These are phyloP conservation scores for Moesziomyces aphidis DNA, from an alignment of 1,284 basidiomycete species.

Conservation along the genomic window DNA sequence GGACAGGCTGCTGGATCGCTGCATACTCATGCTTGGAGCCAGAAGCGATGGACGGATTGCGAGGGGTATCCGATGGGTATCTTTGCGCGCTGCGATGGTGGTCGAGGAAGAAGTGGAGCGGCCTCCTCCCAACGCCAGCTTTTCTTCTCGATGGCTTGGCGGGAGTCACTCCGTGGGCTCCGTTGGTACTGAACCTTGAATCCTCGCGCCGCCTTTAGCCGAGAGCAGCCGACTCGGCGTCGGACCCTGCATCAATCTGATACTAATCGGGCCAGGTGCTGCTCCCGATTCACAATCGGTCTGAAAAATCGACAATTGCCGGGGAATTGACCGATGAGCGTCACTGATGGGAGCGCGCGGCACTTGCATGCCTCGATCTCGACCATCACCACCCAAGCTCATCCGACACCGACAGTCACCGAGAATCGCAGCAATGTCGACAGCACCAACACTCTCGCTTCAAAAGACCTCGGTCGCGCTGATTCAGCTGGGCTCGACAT, in stretches of 20 bases:
- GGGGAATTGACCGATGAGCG: slow-evolving; percentile 12
- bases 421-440: slow-evolving; percentile 25
- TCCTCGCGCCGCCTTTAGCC: not conserved
- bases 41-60: not conserved
- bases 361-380: not conserved
- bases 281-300: too few species aligned
- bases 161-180: not conserved
- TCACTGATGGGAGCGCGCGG: not conserved
- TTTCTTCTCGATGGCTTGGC: not conserved
- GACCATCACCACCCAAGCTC: not conserved
- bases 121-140: not conserved
- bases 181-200: not conserved
- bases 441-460: slow-evolving; percentile 38
- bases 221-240: not conserved
- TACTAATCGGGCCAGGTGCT: too few species aligned
- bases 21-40: slow-evolving; percentile 18
- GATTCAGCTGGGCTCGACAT: slow-evolving; percentile 62
- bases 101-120: not conserved
- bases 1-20: slow-evolving; percentile 16
- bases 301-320: not conserved
- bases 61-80: not conserved
- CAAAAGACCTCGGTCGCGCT: slow-evolving; percentile 55
- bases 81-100: not conserved
- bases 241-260: not conserved
- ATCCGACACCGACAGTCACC: too few species aligned